A percentile compares a stretch with the other conserved stretches of the same genome.
Evolutionary conservation across 192 early-diverging fungal genomes (phyloP).

Genomic region (Podila epigama): DNA sequence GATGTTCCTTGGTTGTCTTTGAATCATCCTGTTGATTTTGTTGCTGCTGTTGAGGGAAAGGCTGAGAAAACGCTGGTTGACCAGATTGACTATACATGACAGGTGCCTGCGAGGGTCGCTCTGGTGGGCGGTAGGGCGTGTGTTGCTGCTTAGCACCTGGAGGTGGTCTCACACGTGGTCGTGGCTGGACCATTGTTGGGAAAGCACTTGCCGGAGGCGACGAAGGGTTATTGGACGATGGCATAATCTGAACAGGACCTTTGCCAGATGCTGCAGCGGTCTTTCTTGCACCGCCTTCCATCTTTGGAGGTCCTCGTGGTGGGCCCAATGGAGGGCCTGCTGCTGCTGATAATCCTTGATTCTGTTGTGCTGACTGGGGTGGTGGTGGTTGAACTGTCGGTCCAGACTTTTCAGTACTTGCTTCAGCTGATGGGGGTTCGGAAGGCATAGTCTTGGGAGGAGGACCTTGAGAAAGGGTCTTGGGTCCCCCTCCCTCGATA

Average conservation of each 20-base stretch:
- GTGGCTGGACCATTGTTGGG: conserved; percentile 13
- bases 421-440: neutral
- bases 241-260: conserved; percentile 16
- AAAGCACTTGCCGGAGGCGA: conserved; percentile 45
- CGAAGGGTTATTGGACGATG: conserved; percentile 34
- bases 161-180: conserved; percentile 31
- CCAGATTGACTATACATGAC: conserved; percentile 47
- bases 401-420: neutral
- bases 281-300: conserved; percentile 3
- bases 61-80: conserved; percentile 30
- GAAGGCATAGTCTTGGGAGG: neutral
- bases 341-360: neutral
- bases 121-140: conserved; percentile 41
- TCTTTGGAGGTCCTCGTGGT: conserved; percentile 34
- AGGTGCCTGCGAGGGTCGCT: conserved; percentile 44
- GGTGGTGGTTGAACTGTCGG: conserved; percentile 6
- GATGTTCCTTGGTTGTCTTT: too few species aligned
- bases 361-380: neutral
- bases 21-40: neutral
- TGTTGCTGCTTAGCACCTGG: conserved; percentile 22
- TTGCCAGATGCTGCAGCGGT: conserved; percentile 7
- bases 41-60: conserved; percentile 19
- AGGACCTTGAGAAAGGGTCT: neutral
- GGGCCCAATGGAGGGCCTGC: conserved; percentile 36
- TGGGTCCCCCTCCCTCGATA: conserved; percentile 20